Evolutionary conservation across 805 yeast genomes (phyloP).

Genomic region (Priceomyces castillae): DNA sequence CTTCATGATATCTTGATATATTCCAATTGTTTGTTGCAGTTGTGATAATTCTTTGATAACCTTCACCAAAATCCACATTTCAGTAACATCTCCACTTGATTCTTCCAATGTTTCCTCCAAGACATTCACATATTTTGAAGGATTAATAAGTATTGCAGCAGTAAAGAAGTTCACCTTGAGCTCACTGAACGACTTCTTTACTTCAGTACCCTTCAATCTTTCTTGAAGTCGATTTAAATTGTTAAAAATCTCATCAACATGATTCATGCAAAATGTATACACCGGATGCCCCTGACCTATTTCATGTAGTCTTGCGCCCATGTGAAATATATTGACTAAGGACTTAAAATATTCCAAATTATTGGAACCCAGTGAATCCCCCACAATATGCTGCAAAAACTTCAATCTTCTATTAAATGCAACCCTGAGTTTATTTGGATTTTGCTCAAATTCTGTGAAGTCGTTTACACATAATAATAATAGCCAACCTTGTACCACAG

Average conservation of each 20-base stretch:
- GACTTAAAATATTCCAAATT: slow-evolving; percentile 36
- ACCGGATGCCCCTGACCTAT: slow-evolving; percentile 22
- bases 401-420: slow-evolving; percentile 37
- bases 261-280: slow-evolving; percentile 25
- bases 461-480: slow-evolving; percentile 34
- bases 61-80: slow-evolving; percentile 25
- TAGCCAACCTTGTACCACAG: slow-evolving; percentile 32
- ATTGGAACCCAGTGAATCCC: slow-evolving; percentile 24
- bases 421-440: slow-evolving; percentile 29
- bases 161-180: slow-evolving; percentile 28
- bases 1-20: slow-evolving; percentile 24
- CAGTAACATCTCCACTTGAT: slow-evolving; percentile 21
- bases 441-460: slow-evolving; percentile 28
- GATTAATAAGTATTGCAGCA: slow-evolving; percentile 35
- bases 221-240: slow-evolving; percentile 17
- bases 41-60: slow-evolving; percentile 31
- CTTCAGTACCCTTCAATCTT: slow-evolving; percentile 13
- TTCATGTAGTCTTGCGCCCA: slow-evolving; percentile 31
- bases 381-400: slow-evolving; percentile 26
- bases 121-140: slow-evolving; percentile 26
- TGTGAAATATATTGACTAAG: slow-evolving; percentile 32
- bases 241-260: slow-evolving; percentile 31
- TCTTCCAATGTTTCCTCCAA: slow-evolving; percentile 23
- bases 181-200: slow-evolving; percentile 17
- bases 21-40: slow-evolving; percentile 16